phyloP scores from a whole-genome alignment of 2,329 filamentous ascomycete genomes.

The Colletotrichum destructivum region DNA sequence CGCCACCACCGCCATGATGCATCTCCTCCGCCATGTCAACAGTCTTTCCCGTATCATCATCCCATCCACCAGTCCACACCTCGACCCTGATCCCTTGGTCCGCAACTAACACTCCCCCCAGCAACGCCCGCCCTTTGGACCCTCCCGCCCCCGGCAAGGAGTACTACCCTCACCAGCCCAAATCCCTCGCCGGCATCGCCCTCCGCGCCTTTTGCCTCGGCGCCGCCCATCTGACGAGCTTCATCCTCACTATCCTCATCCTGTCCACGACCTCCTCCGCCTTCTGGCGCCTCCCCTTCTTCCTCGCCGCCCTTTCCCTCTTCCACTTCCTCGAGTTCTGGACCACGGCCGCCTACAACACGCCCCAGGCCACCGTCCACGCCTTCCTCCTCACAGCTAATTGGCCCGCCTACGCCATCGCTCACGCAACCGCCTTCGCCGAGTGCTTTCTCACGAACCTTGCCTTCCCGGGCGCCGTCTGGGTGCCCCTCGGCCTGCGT shows the following conservation, averaged over 20 bases:
- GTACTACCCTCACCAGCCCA: constrained; percentile 63
- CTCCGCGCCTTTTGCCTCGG: constrained; percentile 71
- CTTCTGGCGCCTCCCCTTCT: constrained; percentile 76
- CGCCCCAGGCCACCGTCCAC: constrained; percentile 76
- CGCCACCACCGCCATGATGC: constrained; percentile 1
- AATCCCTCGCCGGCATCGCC: constrained; percentile 73
- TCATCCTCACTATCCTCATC: constrained; percentile 51
- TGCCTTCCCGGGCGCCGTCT: constrained; percentile 66
- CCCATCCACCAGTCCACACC: constrained; percentile 11
- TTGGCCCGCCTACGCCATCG: constrained; percentile 86
- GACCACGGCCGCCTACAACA: constrained; percentile 89
- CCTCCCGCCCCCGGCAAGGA: constrained; percentile 48
- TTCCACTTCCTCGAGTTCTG: constrained; percentile 99
- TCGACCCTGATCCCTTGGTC: constrained; percentile 10
- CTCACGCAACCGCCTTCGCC: constrained; percentile 80
- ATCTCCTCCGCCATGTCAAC: not conserved
- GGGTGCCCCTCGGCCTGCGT: constrained; percentile 62
- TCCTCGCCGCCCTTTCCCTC: constrained; percentile 76
- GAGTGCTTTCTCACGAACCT: constrained; percentile 78
- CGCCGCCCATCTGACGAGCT: constrained; percentile 55
- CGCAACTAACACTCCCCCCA: constrained; percentile 43
- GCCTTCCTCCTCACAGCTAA: constrained; percentile 90
- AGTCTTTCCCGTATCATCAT: constrained; percentile 6
- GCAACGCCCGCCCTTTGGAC: constrained; percentile 41
- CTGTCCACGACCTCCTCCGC: constrained; percentile 59